Percentiles rank a stretch among this genome's conserved stretches.
Evolutionary conservation across 208 protist species (phyloP).

Genomic region (Acanthamoeba lenticulata): DNA sequence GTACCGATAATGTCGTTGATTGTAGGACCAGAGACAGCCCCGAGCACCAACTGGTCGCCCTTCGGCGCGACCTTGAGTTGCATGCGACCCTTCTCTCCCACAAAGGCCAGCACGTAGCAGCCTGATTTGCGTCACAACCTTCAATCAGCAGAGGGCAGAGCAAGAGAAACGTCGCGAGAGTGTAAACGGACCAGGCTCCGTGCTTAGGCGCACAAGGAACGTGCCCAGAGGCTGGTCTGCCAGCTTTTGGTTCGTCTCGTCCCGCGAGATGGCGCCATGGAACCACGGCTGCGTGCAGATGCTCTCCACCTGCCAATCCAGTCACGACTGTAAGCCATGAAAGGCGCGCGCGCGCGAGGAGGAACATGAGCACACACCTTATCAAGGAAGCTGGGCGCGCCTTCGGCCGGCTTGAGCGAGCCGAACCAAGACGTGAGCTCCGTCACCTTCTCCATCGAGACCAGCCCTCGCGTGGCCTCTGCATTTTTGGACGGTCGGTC

Average conservation of each 20-base stretch:
- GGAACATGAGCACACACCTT: background rate
- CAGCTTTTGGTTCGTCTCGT: slow-evolving; percentile 12
- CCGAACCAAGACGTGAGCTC: slow-evolving; percentile 32
- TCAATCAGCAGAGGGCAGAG: too few relatives aligned
- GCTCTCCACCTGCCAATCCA: background rate
- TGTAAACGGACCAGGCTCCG: background rate
- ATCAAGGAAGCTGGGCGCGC: background rate
- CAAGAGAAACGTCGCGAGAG: background rate
- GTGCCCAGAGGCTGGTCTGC: background rate
- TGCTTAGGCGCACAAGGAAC: background rate
- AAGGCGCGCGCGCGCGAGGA: background rate
- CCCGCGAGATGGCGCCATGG: background rate
- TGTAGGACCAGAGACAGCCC: background rate
- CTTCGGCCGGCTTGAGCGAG: background rate
- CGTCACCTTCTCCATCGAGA: slow-evolving; percentile 23
- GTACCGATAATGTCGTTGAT: slow-evolving; percentile 13
- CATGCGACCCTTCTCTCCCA: slow-evolving; percentile 25
- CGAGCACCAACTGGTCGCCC: background rate
- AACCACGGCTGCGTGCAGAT: slow-evolving; percentile 37
- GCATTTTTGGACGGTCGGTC: background rate
- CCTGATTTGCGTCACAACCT: background rate
- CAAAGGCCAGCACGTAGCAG: slow-evolving; percentile 10
- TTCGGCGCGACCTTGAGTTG: background rate
- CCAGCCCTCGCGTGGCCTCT: background rate
- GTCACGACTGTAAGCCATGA: background rate